Evolutionary conservation across 108 stramenopile genomes (phyloP), one percentile per base, ranked within the genome.

Genomic region (Pelagomonas calceolata): DNA sequence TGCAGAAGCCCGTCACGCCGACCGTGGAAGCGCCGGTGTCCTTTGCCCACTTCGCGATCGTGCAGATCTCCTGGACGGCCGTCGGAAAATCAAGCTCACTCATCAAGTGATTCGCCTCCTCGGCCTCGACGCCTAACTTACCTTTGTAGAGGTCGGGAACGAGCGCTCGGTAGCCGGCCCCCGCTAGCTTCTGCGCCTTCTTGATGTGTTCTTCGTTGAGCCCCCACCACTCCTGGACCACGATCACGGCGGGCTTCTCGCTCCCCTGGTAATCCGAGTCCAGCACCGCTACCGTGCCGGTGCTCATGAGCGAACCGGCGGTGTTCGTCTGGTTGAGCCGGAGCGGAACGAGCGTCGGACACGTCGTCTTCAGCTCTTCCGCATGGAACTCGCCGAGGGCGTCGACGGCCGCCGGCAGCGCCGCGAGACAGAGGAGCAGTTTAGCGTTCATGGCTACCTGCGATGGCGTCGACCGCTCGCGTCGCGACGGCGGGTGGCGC

Each of bases 201-300:
- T 30, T 34, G 32, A 65, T 32, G n/a, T n/a, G n/a, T n/a, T n/a
- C n/a, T 7, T 43, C 63, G 29, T 69, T 75, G 34, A 79, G 21
- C 29, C 78, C 78, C 78, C 78, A 79, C 78, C 78, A 79, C 63
- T 79, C 78, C 67, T 79, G 78, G 18, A 79, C 35, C 29, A 63
- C 46, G 65, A 79, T 75, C 7, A 75, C 65, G 17, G 63, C 78
- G 7, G 68, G 66, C 44, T n/a, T n/a, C n/a, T n/a, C n/a, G n/a
- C n/a, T n/a, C n/a, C n/a, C n/a, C n/a, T n/a, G n/a, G n/a, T n/a
- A n/a, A n/a, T n/a, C n/a, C n/a, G n/a, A n/a, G n/a, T n/a, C n/a
- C n/a, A n/a, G n/a, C n/a, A n/a, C n/a, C n/a, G n/a, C n/a, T n/a
- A n/a, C n/a, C n/a, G n/a, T n/a, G n/a, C n/a, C n/a, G n/a, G n/a